Percentiles rank a stretch among this genome's conserved stretches.
phyloP scores from a whole-genome alignment of 2,329 filamentous ascomycete species.

The Trichoderma polysporum region DNA sequence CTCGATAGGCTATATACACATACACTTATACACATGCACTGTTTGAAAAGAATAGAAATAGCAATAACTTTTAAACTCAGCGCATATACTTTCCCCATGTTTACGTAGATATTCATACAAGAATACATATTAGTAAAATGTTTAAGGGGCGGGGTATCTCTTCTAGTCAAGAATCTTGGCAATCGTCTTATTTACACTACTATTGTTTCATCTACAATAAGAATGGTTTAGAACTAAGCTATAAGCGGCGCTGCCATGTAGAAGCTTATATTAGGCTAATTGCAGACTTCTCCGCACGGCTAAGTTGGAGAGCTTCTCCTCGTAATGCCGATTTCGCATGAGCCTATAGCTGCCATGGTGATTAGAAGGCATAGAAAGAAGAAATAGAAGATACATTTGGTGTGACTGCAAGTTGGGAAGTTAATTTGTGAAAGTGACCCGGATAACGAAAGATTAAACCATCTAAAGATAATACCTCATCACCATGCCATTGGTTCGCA shows the following conservation, averaged over 20 bases:
- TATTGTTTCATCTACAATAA: background rate
- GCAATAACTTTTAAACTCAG: background rate
- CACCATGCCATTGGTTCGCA: slow-evolving; percentile 49
- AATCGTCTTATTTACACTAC: background rate
- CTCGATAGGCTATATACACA: background rate
- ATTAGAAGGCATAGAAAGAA: background rate
- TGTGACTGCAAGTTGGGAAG: background rate
- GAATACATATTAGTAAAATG: background rate
- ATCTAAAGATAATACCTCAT: background rate
- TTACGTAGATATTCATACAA: background rate
- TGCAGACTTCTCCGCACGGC: slow-evolving; percentile 7
- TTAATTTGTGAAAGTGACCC: background rate
- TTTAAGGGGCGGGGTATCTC: background rate
- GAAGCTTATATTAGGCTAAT: slow-evolving; percentile 6
- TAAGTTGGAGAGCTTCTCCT: slow-evolving; percentile 14
- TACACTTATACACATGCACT: background rate
- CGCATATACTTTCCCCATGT: background rate
- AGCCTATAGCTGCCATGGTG: background rate
- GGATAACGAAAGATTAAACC: background rate
- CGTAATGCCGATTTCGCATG: background rate
- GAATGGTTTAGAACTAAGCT: background rate
- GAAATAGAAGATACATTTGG: background rate
- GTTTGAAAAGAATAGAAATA: background rate
- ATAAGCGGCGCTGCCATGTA: background rate
- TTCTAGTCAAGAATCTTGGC: background rate